Evolutionary conservation across 2,329 filamentous ascomycete species (phyloP).

Genomic region (Spiromastix sp.): DNA sequence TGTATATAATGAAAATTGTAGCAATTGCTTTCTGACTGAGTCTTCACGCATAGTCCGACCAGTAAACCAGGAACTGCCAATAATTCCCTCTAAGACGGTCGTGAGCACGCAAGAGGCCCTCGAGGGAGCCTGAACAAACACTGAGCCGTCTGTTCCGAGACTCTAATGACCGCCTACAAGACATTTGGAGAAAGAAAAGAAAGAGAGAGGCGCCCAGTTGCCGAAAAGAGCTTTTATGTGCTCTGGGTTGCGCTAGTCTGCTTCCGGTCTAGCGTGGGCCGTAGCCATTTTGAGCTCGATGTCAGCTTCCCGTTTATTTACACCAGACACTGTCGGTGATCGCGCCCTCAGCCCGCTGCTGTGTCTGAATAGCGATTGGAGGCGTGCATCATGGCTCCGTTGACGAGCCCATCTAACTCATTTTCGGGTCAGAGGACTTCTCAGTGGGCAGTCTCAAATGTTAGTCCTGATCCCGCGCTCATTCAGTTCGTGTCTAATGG

Average conservation of each 20-base stretch:
- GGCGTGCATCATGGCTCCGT: slow-evolving; percentile 37
- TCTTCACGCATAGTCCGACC: slow-evolving; percentile 51
- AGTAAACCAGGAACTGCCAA: slow-evolving; percentile 63
- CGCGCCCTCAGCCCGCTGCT: no score
- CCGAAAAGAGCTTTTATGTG: slow-evolving; percentile 17
- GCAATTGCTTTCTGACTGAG: slow-evolving; percentile 40
- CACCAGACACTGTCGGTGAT: no score
- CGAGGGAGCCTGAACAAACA: slow-evolving; percentile 82
- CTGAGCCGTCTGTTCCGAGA: slow-evolving; percentile 87
- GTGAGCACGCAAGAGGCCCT: slow-evolving; percentile 92
- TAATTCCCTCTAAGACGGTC: slow-evolving; percentile 79
- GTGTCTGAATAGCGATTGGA: no score
- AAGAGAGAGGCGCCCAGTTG: slow-evolving; percentile 26
- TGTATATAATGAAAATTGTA: slow-evolving; percentile 26
- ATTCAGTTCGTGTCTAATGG: no score
- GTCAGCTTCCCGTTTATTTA: no score
- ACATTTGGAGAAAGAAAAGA: slow-evolving; percentile 45
- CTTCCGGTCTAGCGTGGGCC: slow-evolving; percentile 23
- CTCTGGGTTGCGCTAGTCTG: slow-evolving; percentile 20
- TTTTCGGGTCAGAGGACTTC: slow-evolving; percentile 12
- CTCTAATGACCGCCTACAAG: slow-evolving; percentile 93
- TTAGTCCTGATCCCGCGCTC: no score
- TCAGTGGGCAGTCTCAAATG: slow-evolving; percentile 16
- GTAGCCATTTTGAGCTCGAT: no score
- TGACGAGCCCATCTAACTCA: slow-evolving; percentile 24